Evolutionary conservation across 2,329 filamentous ascomycete species (phyloP), one percentile per base, ranked within the genome.

Genomic region (Epichloe gansuensis): DNA sequence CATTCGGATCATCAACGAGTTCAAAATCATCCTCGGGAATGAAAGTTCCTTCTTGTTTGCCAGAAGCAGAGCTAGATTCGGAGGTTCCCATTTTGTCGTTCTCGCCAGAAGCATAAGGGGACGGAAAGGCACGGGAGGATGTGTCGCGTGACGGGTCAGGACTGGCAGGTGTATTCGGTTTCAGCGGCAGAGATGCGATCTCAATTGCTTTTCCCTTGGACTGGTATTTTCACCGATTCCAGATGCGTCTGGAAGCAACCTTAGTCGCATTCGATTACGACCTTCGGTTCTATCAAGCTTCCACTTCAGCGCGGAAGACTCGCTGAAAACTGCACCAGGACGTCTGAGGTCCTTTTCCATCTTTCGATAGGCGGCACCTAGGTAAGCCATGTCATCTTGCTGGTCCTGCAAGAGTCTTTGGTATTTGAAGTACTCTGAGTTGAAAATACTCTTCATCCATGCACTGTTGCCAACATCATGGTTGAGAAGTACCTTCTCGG

Each of bases 361-460:
- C 62, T 85, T 89, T 5, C 80, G 78, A 64, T 93, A 90, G 0
- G 84, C 78, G 0, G 86, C 82, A 43, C 81, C 80, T 55, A 94
- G 78, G 63, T 89, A 96, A 1, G 78, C 76, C 54, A 88, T 78
- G 61, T 91, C 91, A 63, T 98, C 93, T 60, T 96, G 90, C 62
- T 95, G 88, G 62, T 98, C 94, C 67, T 98, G 93, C 51, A 90
- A 71, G 15, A 88, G 78, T 56, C 93, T 79, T 65, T 97, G 91
- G 58, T 95, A 85, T 65, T 95, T 97, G 63, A 91, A 80, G 58
- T 93, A 85, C 65, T 98, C 93, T 0, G 91, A 89, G 48, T 86
- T 83, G 66, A 91, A 93, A 42, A 98, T 95, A 61, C 95, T 97
- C 60, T 91, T 89, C 73, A 91, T 86, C 93, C 91, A 98, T 54